Base-by-base conservation (phyloP, 2,329 filamentous ascomycete species). In the Aspergillus oerlinghausenensis region DNA sequence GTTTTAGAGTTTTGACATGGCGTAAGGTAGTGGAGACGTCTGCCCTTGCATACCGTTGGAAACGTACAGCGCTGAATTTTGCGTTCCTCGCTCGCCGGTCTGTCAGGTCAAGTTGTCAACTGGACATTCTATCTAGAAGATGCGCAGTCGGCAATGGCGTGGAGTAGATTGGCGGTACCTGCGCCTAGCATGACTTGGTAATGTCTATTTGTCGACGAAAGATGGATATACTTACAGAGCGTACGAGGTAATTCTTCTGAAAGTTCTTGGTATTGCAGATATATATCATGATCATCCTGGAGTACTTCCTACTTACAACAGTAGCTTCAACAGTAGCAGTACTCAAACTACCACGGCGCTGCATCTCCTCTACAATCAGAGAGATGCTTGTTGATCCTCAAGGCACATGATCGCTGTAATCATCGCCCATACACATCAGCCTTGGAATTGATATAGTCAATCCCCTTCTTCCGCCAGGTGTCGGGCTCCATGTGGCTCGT, bases 401-500 rank as follows among this genome's bases (percentile, higher is more conserved):
- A 49, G 23, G 45, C 45, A 26, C n/a, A 25, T 17, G 32, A 26
- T 25, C 23, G 47, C 3, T 25, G 9, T 21, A 7, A 40, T 59
- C 26, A 69, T 45, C 67, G 63, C 64, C 65, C 65, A 40, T 70
- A 65, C 14, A 54, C 60, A 35, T 38, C 58, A 4, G 67, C 63
- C 25, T 64, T 58, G 6, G 63, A 68, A 54, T 70, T 70, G 55
- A 71, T 67, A 57, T 64, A 71, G n/a, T 65, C 66, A 52, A 70
- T 69, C 38, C 62, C 64, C 45, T 67, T 64, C 54, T 70, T 65
- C 32, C 80, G 71, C 67, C 78, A 80, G 25, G 71, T 71, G 62
- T 84, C 80, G 49, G 66, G 58, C 62, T 79, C 79, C 54, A 75
- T 61, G 62, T 79, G 63, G 28, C 68, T 66, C 8, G 77, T 80